Evolutionary conservation across 495 filamentous ascomycete species (phyloP).

Genomic region (Tuber melanosporum): DNA sequence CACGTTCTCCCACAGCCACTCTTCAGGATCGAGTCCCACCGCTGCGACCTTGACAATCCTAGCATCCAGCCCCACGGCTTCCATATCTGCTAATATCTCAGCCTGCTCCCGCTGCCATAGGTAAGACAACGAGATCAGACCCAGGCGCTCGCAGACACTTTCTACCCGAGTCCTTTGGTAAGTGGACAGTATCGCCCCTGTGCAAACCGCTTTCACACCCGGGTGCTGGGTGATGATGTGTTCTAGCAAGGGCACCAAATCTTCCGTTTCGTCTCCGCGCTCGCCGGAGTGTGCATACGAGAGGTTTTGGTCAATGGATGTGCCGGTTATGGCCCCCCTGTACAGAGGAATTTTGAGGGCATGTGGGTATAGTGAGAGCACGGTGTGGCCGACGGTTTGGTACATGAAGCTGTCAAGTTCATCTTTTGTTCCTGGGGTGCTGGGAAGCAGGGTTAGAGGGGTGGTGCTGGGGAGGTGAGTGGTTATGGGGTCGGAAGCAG

Average conservation of each 20-base stretch:
- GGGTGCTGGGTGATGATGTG: slow-evolving; percentile 61
- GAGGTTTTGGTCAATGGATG: slow-evolving; percentile 57
- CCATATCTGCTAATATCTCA: slow-evolving; percentile 74
- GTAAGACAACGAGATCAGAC: slow-evolving; percentile 71
- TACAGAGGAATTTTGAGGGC: slow-evolving; percentile 76
- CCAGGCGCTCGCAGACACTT: slow-evolving; percentile 70
- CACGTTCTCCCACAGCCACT: slow-evolving; percentile 78
- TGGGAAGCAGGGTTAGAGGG: slow-evolving; percentile 6
- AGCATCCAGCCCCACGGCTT: slow-evolving; percentile 64
- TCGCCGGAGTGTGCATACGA: slow-evolving; percentile 47
- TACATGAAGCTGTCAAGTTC: slow-evolving; percentile 96
- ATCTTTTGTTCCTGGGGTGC: slow-evolving; percentile 33
- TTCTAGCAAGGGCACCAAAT: slow-evolving; percentile 63
- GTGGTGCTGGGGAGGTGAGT: slow-evolving; percentile 15
- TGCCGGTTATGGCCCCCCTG: slow-evolving; percentile 63
- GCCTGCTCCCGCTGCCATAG: slow-evolving; percentile 78
- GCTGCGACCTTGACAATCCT: slow-evolving; percentile 91
- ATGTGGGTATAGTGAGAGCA: slow-evolving; percentile 76
- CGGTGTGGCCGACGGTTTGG: slow-evolving; percentile 84
- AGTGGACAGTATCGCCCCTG: slow-evolving; percentile 85
- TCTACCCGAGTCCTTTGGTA: slow-evolving; percentile 95
- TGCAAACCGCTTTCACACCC: slow-evolving; percentile 71
- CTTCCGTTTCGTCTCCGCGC: slow-evolving; percentile 74
- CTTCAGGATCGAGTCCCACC: slow-evolving; percentile 69
- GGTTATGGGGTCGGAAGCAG: slow-evolving; percentile 5